Conservation (phyloP, 192 early-diverging fungal species). For the Coemansia sp. region DNA sequence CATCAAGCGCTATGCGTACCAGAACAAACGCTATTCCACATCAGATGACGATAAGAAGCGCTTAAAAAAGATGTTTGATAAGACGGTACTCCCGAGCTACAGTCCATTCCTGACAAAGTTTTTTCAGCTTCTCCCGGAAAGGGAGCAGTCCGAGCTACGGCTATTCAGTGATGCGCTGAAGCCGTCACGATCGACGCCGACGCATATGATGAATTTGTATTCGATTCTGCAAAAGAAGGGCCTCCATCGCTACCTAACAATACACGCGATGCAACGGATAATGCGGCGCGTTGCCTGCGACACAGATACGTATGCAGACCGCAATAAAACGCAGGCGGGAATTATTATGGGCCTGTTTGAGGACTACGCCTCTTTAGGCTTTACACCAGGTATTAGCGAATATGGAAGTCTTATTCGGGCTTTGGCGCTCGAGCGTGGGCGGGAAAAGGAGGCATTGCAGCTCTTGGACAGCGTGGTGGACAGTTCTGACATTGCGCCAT, state of each 20-base stretch:
- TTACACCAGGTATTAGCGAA: slow-evolving; percentile 24
- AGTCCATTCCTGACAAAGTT: slow-evolving; percentile 45
- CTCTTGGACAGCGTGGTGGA: slow-evolving; percentile 46
- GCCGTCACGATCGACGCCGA: slow-evolving; percentile 1
- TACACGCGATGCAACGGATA: slow-evolving; percentile 38
- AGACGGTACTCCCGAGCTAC: slow-evolving; percentile 22
- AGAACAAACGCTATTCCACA: too few species aligned
- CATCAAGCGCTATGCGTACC: too few species aligned
- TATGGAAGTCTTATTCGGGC: slow-evolving; percentile 42
- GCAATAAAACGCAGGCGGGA: slow-evolving; percentile 17
- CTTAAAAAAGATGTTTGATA: background rate
- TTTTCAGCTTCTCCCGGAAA: slow-evolving; percentile 29
- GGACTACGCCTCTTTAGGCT: slow-evolving; percentile 40
- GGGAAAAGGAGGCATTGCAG: slow-evolving; percentile 38
- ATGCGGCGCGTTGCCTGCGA: slow-evolving; percentile 26
- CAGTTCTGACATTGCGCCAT: slow-evolving; percentile 37
- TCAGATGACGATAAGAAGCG: background rate
- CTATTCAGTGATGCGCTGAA: slow-evolving; percentile 31
- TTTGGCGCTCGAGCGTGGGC: slow-evolving; percentile 37
- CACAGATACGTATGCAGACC: background rate
- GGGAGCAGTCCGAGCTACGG: slow-evolving; percentile 26
- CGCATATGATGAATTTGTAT: slow-evolving; percentile 23
- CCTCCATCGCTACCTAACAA: slow-evolving; percentile 38
- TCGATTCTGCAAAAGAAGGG: slow-evolving; percentile 13
- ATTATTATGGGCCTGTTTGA: slow-evolving; percentile 29